Evolutionary conservation across 495 filamentous ascomycete genomes (phyloP).

Genomic region (Aspergillus olivimuriae): DNA sequence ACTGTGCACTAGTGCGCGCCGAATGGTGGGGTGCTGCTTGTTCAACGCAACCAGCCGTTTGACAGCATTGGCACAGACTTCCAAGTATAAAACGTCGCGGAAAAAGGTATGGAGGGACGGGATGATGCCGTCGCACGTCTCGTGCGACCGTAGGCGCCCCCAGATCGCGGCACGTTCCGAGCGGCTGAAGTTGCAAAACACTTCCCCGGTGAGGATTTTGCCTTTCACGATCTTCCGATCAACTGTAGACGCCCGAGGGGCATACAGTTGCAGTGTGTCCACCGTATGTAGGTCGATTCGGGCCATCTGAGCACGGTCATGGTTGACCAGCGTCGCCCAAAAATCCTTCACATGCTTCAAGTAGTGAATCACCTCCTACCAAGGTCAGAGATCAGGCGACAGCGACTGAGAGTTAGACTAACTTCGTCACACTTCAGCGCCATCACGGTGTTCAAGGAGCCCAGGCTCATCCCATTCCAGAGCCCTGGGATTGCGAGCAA

Average conservation of each 20-base stretch:
- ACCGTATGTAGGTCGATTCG: not conserved
- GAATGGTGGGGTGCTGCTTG: not conserved
- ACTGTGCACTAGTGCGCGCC: not conserved
- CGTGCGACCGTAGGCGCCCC: not conserved
- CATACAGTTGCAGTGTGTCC: not conserved
- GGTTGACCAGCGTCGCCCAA: not conserved
- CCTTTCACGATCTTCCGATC: not conserved
- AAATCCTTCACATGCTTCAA: not conserved
- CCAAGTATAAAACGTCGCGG: constrained; percentile 3
- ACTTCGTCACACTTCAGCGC: not conserved
- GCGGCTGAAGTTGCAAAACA: not conserved
- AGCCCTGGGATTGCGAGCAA: not conserved
- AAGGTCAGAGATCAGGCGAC: not conserved
- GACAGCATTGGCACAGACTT: constrained; percentile 12
- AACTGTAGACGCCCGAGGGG: not conserved
- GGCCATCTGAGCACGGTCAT: not conserved
- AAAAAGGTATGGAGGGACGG: constrained; percentile 28
- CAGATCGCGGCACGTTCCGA: not conserved
- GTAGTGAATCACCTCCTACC: not conserved
- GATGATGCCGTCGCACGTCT: not conserved
- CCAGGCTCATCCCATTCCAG: not conserved
- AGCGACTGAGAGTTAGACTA: not conserved
- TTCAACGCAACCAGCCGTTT: constrained; percentile 16
- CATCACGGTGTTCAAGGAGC: not conserved
- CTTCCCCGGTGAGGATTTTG: not conserved